phyloP scores from a whole-genome alignment of 169 alveolate genomes.

The Plasmodium blacklocki region DNA sequence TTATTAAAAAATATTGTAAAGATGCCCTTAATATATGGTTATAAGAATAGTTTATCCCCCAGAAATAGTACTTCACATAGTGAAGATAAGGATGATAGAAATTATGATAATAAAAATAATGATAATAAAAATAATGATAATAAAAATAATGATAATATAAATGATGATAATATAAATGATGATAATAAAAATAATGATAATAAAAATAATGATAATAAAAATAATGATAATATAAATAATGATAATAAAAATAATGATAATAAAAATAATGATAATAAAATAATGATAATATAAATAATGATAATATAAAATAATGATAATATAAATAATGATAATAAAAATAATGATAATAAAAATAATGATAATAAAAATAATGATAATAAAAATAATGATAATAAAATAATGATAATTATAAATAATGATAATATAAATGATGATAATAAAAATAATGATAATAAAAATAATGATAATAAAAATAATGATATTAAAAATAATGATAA shows the following conservation, averaged over 20 bases:
- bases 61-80: not conserved
- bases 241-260: too few species aligned
- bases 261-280: too few species aligned
- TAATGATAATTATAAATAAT: not conserved
- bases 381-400: not conserved
- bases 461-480: too few species aligned
- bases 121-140: not conserved
- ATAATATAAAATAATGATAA: too few species aligned
- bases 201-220: too few species aligned
- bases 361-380: not conserved
- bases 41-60: too few species aligned
- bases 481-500: too few species aligned
- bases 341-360: too few species aligned
- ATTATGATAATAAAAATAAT: not conserved
- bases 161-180: not conserved
- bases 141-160: not conserved
- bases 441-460: not conserved
- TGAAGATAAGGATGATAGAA: not conserved
- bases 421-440: not conserved
- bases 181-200: not conserved
- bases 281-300: too few species aligned
- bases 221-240: too few species aligned
- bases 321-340: too few species aligned
- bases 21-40: not conserved
- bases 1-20: not conserved